Base-by-base conservation (phyloP, 2,329 filamentous ascomycete species). In the Seiridium cupressi region DNA sequence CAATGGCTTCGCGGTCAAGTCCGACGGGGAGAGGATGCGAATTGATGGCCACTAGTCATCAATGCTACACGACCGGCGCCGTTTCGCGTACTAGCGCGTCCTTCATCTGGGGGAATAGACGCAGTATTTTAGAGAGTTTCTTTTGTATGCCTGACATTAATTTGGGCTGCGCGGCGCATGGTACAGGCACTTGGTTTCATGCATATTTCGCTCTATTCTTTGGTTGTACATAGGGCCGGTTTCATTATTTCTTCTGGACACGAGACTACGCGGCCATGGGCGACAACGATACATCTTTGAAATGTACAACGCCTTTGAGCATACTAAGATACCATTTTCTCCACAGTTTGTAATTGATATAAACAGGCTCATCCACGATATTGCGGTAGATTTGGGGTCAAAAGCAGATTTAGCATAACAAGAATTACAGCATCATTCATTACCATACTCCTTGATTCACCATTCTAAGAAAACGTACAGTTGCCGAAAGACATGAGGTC, bases 321-420 rank as follows among this genome's bases (percentile, higher is more conserved):
- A 53, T 35, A 53, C 49, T 35, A 13, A 53, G 49, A 53, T 53
- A 53, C 49, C 49, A 53, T 38, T 40, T 53, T 35, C n/a, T 31
- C 18, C 38, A 35, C 35, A 53, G 18, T 53, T 40, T 53, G 38
- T 53, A 32, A 18, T 31, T 53, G 49, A 13, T 13, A 49, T 49
- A 32, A 4, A 5, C 7, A 49, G 46, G 9, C 35, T 35, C 13
- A 53, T 10, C 38, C n/a, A 53, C 49, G 35, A 38, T 6, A 38
- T 36, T 13, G 7, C 38, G 13, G 13, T 42, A 42, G 38, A 42
- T 42, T 8, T 13, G 13, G 38, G 13, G 13, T 8, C 13, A 42
- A 42, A 42, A 42, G 38, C 38, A 8, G 13, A 42, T 8, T 42
- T 13, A 13, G 7, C 38, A 42, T 42, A 42, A 7, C 7, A 42